These are phyloP conservation scores for Acanthamoeba royreba DNA, from an alignment of 208 protist genomes.

Conservation along the genomic window DNA sequence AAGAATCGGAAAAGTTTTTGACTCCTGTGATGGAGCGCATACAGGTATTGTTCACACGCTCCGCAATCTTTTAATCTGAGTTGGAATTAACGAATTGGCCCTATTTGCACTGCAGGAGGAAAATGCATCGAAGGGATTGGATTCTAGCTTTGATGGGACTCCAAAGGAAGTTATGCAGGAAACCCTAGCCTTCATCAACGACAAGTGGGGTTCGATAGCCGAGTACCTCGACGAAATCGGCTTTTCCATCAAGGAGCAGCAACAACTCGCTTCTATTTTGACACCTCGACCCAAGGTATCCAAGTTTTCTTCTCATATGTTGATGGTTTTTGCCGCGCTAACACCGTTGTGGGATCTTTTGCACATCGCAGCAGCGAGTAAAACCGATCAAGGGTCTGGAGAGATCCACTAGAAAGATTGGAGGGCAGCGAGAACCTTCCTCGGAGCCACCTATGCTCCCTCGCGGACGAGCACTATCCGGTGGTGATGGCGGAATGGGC, in stretches of 20 bases:
- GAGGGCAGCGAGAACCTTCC: not conserved
- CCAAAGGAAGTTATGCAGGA: conserved; percentile 5
- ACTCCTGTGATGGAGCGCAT: not conserved
- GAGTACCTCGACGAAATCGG: conserved; percentile 13
- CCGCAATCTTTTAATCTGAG: no score
- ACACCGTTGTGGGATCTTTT: no score
- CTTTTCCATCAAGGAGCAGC: not conserved
- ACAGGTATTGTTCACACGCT: not conserved
- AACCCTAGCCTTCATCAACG: not conserved
- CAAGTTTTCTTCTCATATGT: not conserved
- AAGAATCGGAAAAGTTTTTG: conserved; percentile 20
- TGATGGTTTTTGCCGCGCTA: no score
- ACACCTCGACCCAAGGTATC: not conserved
- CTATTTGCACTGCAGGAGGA: not conserved
- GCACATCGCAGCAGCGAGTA: not conserved
- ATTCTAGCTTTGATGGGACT: conserved; percentile 23
- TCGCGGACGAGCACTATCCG: not conserved
- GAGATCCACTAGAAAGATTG: not conserved
- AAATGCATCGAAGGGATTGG: not conserved
- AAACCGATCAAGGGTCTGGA: not conserved
- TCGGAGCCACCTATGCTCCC: no score
- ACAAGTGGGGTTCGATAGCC: not conserved
- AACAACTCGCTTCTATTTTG: not conserved
- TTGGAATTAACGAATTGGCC: no score
- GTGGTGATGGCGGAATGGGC: not conserved